phyloP scores from a whole-genome alignment of 345 rosid genomes.

The Theobroma cacao region DNA sequence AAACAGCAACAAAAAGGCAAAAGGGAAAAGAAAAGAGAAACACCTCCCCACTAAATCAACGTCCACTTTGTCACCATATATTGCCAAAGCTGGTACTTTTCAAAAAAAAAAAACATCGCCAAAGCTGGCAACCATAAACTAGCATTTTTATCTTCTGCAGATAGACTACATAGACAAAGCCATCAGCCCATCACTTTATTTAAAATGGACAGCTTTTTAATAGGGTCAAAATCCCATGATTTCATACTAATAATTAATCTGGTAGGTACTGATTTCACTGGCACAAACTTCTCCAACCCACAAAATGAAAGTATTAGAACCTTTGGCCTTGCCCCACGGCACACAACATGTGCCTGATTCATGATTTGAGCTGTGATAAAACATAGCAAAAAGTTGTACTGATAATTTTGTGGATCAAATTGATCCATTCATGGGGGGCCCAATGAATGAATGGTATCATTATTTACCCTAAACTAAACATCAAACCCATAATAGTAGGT shows the following conservation, averaged over 20 bases:
- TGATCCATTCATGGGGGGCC: neutral
- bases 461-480: neutral
- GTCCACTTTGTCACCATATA: conserved; percentile 11
- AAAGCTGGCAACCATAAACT: conserved; percentile 30
- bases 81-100: conserved; percentile 26
- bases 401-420: conserved; percentile 1
- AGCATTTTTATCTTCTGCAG: conserved; percentile 12
- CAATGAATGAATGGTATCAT: neutral
- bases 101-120: no score
- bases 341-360: neutral
- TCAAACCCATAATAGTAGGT: neutral
- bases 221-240: conserved; percentile 12
- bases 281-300: conserved; percentile 17
- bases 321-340: neutral
- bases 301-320: neutral
- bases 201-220: neutral
- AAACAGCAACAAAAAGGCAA: neutral
- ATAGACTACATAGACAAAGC: conserved; percentile 21
- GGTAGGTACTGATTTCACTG: neutral
- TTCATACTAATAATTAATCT: conserved; percentile 19
- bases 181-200: neutral
- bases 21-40: neutral
- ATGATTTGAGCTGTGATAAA: conserved; percentile 10
- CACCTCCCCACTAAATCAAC: neutral
- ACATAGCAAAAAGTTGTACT: neutral